phyloP scores from a whole-genome alignment of 2,329 filamentous ascomycete genomes.

The Colletotrichum tamarilloi region DNA sequence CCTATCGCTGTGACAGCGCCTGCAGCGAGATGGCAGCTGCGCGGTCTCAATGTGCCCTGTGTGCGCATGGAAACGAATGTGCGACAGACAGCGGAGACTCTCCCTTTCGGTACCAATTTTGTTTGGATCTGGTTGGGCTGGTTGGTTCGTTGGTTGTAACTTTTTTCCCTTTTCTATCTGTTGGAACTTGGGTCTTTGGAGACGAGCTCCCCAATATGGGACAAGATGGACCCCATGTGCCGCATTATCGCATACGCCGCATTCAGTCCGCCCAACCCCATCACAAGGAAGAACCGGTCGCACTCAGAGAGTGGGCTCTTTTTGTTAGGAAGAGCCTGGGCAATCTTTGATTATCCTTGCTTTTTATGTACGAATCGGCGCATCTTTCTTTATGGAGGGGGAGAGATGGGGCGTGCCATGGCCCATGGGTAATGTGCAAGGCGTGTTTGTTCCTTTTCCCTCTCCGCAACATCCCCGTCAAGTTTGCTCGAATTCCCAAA shows the following conservation, averaged over 20 bases:
- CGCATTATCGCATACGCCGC: not conserved
- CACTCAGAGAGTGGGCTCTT: not conserved
- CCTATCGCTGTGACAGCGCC: not conserved
- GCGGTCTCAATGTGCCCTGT: not conserved
- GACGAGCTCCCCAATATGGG: slow-evolving; percentile 5
- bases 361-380: not conserved
- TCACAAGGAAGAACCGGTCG: not conserved
- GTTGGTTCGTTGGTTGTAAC: not conserved
- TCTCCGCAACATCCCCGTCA: not conserved
- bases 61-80: not conserved
- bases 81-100: not conserved
- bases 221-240: not conserved
- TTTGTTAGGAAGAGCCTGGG: not conserved
- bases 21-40: slow-evolving; percentile 2
- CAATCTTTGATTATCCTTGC: not conserved
- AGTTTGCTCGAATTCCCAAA: not conserved
- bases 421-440: not conserved
- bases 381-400: not conserved
- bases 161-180: not conserved
- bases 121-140: not conserved
- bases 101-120: not conserved
- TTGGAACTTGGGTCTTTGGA: not conserved
- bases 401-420: not conserved
- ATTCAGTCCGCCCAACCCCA: not conserved
- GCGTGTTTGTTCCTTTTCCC: not conserved